Evolutionary conservation across 2,329 filamentous ascomycete genomes (phyloP).

Genomic region (Calonectria hongkongensis): DNA sequence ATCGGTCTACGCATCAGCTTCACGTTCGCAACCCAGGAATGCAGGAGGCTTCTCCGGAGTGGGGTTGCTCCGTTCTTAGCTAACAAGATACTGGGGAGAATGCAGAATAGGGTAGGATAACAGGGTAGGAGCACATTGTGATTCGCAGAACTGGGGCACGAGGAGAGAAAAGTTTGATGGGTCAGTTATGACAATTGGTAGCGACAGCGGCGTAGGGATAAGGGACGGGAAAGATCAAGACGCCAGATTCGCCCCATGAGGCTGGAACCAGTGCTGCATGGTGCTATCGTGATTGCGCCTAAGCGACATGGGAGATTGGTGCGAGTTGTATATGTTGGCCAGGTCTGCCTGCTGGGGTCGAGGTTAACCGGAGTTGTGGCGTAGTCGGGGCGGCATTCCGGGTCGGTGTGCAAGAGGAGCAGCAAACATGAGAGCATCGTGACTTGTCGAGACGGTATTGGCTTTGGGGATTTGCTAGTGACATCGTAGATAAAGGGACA

Average conservation of each 20-base stretch:
- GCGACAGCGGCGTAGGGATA: slow-evolving; percentile 10
- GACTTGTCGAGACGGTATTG: slow-evolving; percentile 16
- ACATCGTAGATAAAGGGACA: not conserved
- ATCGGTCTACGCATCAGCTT: slow-evolving; percentile 7
- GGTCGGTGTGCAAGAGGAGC: not conserved
- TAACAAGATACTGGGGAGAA: slow-evolving; percentile 1
- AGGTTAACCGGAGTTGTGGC: slow-evolving; percentile 40
- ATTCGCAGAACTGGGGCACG: slow-evolving; percentile 26
- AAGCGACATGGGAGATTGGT: not conserved
- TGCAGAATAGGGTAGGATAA: slow-evolving; percentile 8
- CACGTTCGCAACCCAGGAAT: slow-evolving; percentile 8
- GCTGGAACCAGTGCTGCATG: not conserved
- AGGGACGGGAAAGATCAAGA: slow-evolving; percentile 7
- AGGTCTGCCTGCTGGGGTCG: not conserved
- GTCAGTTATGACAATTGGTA: slow-evolving; percentile 24
- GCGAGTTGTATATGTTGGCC: not conserved
- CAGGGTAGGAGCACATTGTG: slow-evolving; percentile 6
- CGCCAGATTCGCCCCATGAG: slow-evolving; percentile 4
- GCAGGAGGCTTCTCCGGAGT: slow-evolving; percentile 15
- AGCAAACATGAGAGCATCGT: not conserved
- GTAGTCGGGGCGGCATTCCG: slow-evolving; percentile 37
- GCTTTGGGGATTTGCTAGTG: not conserved
- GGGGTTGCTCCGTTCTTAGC: slow-evolving; percentile 25
- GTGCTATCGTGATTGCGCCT: not conserved
- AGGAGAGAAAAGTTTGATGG: slow-evolving; percentile 24